Conservation (phyloP, 2,329 filamentous ascomycete genomes). For the Pseudogymnoascus sp. region DNA sequence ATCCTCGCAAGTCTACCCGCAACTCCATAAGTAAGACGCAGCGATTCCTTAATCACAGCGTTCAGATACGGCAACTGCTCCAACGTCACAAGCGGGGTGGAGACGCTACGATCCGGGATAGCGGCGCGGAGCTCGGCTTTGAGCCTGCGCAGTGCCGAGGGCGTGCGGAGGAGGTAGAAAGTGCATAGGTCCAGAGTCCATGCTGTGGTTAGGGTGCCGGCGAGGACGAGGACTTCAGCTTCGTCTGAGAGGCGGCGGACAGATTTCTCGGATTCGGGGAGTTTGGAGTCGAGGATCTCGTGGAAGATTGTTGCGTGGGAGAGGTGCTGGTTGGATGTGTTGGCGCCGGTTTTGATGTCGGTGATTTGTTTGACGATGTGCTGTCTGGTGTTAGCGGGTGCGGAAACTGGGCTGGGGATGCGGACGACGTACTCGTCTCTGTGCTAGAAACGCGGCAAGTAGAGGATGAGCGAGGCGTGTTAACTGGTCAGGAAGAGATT, state of each 20-base stretch:
- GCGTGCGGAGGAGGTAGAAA: slow-evolving; percentile 31
- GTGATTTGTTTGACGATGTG: not conserved
- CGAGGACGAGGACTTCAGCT: slow-evolving; percentile 20
- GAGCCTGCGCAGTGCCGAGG: slow-evolving; percentile 24
- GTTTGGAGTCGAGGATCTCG: not conserved
- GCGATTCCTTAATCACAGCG: slow-evolving; percentile 28
- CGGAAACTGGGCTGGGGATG: not conserved
- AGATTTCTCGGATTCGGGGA: not conserved
- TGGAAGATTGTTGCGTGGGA: slow-evolving; percentile 2
- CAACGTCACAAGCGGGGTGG: slow-evolving; percentile 13
- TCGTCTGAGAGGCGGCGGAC: not conserved
- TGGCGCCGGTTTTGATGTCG: slow-evolving; percentile 4
- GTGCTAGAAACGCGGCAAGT: not conserved
- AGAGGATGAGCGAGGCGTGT: not conserved
- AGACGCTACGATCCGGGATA: slow-evolving; percentile 12
- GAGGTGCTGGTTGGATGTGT: not conserved
- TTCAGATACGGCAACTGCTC: slow-evolving; percentile 26
- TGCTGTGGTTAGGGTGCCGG: slow-evolving; percentile 32
- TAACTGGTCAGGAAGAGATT: not conserved
- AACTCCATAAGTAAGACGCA: slow-evolving; percentile 28
- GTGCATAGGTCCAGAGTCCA: slow-evolving; percentile 28
- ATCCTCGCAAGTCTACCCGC: slow-evolving; percentile 24
- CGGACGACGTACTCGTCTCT: not conserved
- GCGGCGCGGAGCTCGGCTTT: slow-evolving; percentile 27
- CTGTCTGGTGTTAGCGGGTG: not conserved